phyloP scores from a whole-genome alignment of 108 stramenopile genomes.

The Nitzschia sp. region DNA sequence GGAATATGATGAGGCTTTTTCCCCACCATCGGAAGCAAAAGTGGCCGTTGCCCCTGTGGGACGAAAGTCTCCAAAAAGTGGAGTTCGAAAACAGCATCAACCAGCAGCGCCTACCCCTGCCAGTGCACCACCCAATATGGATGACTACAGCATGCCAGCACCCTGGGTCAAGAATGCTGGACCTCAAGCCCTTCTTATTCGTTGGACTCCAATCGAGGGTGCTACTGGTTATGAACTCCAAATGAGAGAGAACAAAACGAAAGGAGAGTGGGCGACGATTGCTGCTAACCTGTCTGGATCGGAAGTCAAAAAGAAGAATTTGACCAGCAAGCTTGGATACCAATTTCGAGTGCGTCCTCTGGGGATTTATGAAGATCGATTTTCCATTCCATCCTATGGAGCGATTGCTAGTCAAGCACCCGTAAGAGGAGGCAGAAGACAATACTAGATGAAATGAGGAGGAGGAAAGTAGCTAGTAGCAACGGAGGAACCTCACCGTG shows the following conservation, averaged over 20 bases:
- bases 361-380: constrained; percentile 33
- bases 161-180: constrained; percentile 46
- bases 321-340: constrained; percentile 57
- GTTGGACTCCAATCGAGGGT: constrained; percentile 42
- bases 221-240: constrained; percentile 60
- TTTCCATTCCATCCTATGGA: constrained; percentile 57
- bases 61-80: not conserved
- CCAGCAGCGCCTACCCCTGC: not conserved
- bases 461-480: too few species aligned
- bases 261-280: constrained; percentile 57
- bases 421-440: constrained; percentile 2
- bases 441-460: too few species aligned
- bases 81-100: not conserved
- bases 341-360: constrained; percentile 71
- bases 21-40: constrained; percentile 47
- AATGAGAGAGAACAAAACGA: constrained; percentile 64
- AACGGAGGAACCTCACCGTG: too few species aligned
- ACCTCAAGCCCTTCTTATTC: constrained; percentile 54
- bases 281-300: constrained; percentile 52
- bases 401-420: constrained; percentile 35
- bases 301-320: constrained; percentile 75
- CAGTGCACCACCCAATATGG: not conserved
- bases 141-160: constrained; percentile 34
- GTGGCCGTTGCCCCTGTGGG: constrained; percentile 17
- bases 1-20: constrained; percentile 47